Base-by-base conservation (phyloP, 116 monocot genomes). In the Phalaenopsis hybrid region DNA sequence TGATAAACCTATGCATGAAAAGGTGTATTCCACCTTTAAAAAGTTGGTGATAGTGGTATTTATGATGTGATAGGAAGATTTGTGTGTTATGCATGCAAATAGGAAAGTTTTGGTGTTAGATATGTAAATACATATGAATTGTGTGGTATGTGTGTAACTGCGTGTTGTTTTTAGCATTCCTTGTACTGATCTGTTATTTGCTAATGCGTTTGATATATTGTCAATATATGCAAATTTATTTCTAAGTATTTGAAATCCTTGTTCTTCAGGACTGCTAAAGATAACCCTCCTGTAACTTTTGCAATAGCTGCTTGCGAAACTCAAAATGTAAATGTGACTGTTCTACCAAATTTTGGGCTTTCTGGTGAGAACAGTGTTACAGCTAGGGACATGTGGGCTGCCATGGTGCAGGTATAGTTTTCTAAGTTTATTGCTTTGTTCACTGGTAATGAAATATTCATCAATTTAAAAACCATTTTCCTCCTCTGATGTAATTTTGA, bases 221-320 rank as follows among this genome's bases (percentile, higher is more conserved):
- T 5, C 41, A 41, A 72, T 72, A 12, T 41, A 41, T 72, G 9
- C 7, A 8, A 72, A 72, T 72, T 72, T 15, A 72, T 72, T 72
- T 33, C 5, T 15, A 72, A 41, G 33, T 25, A 41, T 41, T 72
- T 72, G 11, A 34, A 15, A 37, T 7, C 46, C 20, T 50, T 52
- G 74, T 75, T 46, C 45, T 90, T 81, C 94, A 99, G 99, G 85
- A 95, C 95, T 79, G 91, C 88, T n/a, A 95, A 94, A 78, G 95
- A 95, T 86, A 94, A 99, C 76, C 95, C 95, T 72, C 99, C 99
- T 77, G 99, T 99, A 57, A 95, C 95, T 50, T 99, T 92, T 85
- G 93, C 99, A 45, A 89, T 99, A 83, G 95, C 99, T 87, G 99
- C 99, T 21, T 99, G 90, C 78, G 99, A 99, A 89, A 99, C 94